A percentile compares a stretch with the other conserved stretches of the same genome.
Evolutionary conservation across 2,329 filamentous ascomycete genomes (phyloP).

Genomic region (Aureobasidium namibiae): DNA sequence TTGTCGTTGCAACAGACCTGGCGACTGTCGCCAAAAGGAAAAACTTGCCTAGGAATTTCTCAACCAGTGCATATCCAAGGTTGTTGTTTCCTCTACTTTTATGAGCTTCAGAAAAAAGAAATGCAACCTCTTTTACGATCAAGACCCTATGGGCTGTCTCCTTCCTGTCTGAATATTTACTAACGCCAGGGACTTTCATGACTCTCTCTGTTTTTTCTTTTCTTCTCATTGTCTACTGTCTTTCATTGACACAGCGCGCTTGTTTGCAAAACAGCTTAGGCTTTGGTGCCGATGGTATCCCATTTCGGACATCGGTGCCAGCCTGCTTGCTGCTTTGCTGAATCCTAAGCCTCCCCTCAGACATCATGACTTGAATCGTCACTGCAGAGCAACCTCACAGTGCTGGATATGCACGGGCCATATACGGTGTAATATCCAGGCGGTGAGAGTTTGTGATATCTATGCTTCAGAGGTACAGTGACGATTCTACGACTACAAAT

Average conservation of each 20-base stretch:
- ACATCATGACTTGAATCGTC: neutral
- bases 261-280: neutral
- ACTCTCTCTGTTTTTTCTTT: neutral
- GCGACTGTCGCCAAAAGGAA: neutral
- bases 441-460: neutral
- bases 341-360: neutral
- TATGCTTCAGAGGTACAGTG: neutral
- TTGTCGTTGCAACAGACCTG: neutral
- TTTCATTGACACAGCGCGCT: too few relatives aligned
- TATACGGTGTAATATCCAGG: too few relatives aligned
- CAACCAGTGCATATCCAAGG: neutral
- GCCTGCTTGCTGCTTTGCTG: neutral
- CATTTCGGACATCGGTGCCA: neutral
- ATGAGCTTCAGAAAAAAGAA: constrained; percentile 10
- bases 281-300: neutral
- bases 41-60: neutral
- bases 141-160: neutral
- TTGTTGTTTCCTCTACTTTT: neutral
- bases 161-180: neutral
- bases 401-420: too few relatives aligned
- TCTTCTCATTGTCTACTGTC: too few relatives aligned
- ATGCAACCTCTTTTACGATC: neutral
- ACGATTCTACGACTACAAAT: neutral
- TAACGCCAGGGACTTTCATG: neutral
- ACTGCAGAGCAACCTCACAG: neutral